These are phyloP conservation scores for Fusarium solani-melongenae DNA, from an alignment of 2,329 filamentous ascomycete species.

Conservation along the genomic window DNA sequence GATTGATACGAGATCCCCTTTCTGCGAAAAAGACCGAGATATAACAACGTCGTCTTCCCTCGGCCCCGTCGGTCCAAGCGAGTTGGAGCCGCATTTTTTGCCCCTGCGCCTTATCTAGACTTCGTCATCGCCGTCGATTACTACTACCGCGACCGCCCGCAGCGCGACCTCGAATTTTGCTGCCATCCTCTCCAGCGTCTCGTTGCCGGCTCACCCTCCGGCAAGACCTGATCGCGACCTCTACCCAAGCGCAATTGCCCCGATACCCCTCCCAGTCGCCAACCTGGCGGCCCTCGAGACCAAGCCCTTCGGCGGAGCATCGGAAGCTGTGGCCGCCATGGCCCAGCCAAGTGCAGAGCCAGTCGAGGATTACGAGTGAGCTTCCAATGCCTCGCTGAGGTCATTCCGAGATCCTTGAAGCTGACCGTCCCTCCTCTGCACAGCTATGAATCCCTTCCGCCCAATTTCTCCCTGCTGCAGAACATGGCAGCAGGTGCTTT, in stretches of 20 bases:
- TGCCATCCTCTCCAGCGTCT: not conserved
- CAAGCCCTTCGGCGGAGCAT: slow-evolving; percentile 70
- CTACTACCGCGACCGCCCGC: slow-evolving; percentile 15
- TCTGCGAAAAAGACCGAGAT: not conserved
- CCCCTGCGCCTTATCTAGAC: slow-evolving; percentile 33
- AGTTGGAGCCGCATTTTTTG: slow-evolving; percentile 33
- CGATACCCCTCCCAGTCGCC: slow-evolving; percentile 51
- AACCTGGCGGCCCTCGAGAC: slow-evolving; percentile 72
- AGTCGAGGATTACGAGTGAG: slow-evolving; percentile 75
- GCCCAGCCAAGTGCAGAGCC: slow-evolving; percentile 74
- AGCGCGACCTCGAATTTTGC: slow-evolving; percentile 13
- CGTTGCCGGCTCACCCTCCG: slow-evolving; percentile 15
- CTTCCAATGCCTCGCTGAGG: slow-evolving; percentile 2
- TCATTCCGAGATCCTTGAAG: not conserved
- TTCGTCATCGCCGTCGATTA: slow-evolving; percentile 29
- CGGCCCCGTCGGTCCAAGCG: slow-evolving; percentile 27
- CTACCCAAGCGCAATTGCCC: slow-evolving; percentile 29
- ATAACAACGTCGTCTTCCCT: slow-evolving; percentile 11
- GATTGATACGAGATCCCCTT: not conserved
- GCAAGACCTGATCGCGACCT: slow-evolving; percentile 12
- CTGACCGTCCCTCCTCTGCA: slow-evolving; percentile 9
- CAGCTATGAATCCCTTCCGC: slow-evolving; percentile 91
- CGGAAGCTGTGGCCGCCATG: slow-evolving; percentile 76
- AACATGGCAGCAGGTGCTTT: slow-evolving; percentile 98
- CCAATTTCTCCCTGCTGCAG: slow-evolving; percentile 91